Evolutionary conservation across 2,329 filamentous ascomycete species (phyloP), one percentile per base, ranked within the genome.

Genomic region (Monilinia laxa): DNA sequence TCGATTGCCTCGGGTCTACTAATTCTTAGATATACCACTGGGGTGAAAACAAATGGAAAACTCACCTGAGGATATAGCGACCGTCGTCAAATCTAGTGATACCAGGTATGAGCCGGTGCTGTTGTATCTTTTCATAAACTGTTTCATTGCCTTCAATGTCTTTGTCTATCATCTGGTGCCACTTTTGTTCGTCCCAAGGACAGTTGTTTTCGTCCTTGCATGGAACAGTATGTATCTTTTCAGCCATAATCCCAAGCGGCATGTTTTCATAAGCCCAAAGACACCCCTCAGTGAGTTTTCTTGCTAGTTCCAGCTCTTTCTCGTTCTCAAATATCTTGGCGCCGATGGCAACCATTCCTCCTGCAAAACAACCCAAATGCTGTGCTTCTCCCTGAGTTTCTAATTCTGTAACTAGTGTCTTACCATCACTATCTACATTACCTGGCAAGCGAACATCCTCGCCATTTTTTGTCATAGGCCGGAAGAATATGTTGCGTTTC

Each of bases 361-460:
- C 90, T 3, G 84, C 80, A 73, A 90, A 93, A 76, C 90, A 93
- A 1, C 84, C 84, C 1, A 92, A 80, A 76, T 92, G 90, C 70
- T 90, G 85, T 10, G 82, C 79, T 49, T 73, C 79, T 45, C 71
- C 66, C 77, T 70, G 70, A n/a, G 70, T 57, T 42, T 78, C 62
- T 25, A 79, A 72, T 31, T 60, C 45, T 18, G 47, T 65, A 5
- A 65, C 45, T 11, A 23, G 28, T 11, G 64, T 65, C 28, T 62
- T 60, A 2, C 64, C 64, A 11, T 65, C 38, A 11, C 54, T 65
- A 25, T 74, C 72, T 9, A 78, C 76, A 58, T 81, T 79, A 12
- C 83, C 84, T 3, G 84, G 79, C 65, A 86, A 79, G 14, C 84
- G 76, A 20, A 86, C 78, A 59, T 73, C 71, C 1, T 67, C 63